phyloP scores from a whole-genome alignment of 1,284 basidiomycete species.

The Salmacisia buchloeana region DNA sequence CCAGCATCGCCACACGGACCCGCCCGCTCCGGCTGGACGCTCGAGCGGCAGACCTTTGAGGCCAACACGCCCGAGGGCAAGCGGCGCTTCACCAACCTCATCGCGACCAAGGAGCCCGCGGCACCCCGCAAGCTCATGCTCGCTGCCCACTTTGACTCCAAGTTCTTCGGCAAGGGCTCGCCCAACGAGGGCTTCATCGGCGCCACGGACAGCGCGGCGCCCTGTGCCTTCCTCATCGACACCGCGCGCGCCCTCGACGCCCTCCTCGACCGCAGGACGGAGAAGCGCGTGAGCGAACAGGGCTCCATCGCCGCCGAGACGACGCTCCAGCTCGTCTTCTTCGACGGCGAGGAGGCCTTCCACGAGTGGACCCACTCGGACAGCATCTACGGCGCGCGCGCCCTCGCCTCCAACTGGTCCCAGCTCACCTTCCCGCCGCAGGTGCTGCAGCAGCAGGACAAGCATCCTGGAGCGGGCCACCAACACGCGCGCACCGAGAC shows the following conservation, averaged over 20 bases:
- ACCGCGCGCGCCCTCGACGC: conserved; percentile 37
- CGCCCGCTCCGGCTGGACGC: conserved; percentile 33
- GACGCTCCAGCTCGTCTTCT: conserved; percentile 83
- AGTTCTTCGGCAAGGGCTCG: conserved; percentile 72
- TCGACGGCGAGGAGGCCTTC: conserved; percentile 98
- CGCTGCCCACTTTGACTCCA: conserved; percentile 92
- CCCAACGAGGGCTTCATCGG: conserved; percentile 74
- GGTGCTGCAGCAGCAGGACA: neutral
- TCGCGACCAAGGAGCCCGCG: conserved; percentile 82
- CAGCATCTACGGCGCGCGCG: conserved; percentile 74
- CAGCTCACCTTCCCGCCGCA: conserved; percentile 10
- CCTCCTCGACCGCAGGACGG: conserved; percentile 30
- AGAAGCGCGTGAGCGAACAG: conserved; percentile 5
- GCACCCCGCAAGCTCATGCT: conserved; percentile 77
- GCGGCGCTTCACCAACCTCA: conserved; percentile 79
- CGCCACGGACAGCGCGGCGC: conserved; percentile 92
- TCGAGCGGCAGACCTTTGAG: conserved; percentile 29
- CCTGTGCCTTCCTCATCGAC: conserved; percentile 68
- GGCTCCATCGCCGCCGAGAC: conserved; percentile 56
- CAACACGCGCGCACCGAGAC: neutral
- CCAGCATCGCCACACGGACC: neutral
- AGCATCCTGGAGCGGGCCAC: neutral
- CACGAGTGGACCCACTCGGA: conserved; percentile 80
- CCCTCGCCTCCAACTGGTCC: conserved; percentile 28
- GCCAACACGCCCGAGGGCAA: conserved; percentile 70